Base-by-base conservation (phyloP, 331 rosid species). In the Prunus yedoensis region DNA sequence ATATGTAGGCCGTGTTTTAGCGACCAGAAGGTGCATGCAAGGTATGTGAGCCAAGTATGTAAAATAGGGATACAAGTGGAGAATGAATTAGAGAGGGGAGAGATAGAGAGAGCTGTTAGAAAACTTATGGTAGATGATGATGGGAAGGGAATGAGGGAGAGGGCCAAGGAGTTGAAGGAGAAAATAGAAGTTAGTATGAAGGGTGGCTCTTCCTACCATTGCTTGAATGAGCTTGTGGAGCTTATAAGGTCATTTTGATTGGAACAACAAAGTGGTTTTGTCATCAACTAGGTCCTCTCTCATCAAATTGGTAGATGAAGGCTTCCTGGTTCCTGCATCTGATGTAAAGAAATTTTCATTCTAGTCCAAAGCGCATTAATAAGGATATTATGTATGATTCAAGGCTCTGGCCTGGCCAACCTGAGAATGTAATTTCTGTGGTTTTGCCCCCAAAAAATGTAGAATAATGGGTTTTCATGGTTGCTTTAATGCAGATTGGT, bases 1-100 rank as follows among this genome's bases (percentile, higher is more conserved):
- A 73, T 87, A n/a, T 88, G 86, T 25, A 66, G 63, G 0, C 88
- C 89, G 10, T 49, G 50, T 68, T 88, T 83, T 17, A 78, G 83
- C 0, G 89, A 85, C 35, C 88, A 88, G 60, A 67, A 66, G 54
- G 85, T 77, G 13, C 82, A 89, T 38, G 79, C 86, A 0, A 87
- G 94, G 58, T 70, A 85, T 71, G 30, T 73, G 71, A 77, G 80
- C 30, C 80, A 85, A 27, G 85, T 80, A 1, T 82, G 91, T 88
- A 83, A 21, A 46, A 73, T 78, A 20, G 91, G 89, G 0, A 11
- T 81, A 13, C 87, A 87, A 43, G 75, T 86, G 89, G 84, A 79
- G 49, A 35, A 71, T 52, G 49, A 61, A 1, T n/a, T 81, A 13
- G 73, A 78, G 49, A 83, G 88, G 67, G 65, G 66, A 27, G 87